Evolutionary conservation across 129 eudicot genomes (phyloP).

Genomic region (Pseudognaphalium luteoalbum): DNA sequence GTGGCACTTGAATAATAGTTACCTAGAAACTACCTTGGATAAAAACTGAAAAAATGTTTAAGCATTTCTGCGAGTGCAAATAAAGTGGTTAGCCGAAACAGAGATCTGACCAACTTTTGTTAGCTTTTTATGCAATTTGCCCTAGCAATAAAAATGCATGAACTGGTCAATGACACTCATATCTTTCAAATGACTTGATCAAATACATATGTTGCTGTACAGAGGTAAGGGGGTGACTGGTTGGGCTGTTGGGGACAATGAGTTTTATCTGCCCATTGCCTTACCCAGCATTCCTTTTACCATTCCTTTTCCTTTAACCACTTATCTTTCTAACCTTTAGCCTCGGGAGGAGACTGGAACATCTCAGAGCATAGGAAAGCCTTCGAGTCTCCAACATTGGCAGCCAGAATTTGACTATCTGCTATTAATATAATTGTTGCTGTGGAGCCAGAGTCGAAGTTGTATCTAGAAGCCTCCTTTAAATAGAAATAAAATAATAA

Average conservation of each 20-base stretch:
- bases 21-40: not conserved
- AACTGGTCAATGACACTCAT: not conserved
- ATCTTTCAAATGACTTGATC: not conserved
- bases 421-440: constrained; percentile 76
- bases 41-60: not conserved
- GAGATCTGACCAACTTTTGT: not conserved
- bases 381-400: constrained; percentile 95
- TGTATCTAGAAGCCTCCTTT: constrained; percentile 85
- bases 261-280: too few species aligned
- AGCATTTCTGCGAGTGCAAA: not conserved
- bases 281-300: too few species aligned
- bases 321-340: constrained; percentile 67
- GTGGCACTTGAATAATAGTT: not conserved
- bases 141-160: not conserved
- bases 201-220: not conserved
- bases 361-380: constrained; percentile 89
- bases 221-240: not conserved
- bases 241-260: too few species aligned
- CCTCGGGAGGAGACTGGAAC: constrained; percentile 71
- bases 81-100: not conserved
- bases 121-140: not conserved
- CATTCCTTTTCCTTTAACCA: not conserved
- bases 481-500: constrained; percentile 21
- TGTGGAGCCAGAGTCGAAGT: constrained; percentile 78
- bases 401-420: constrained; percentile 80